Percentiles rank a stretch among this genome's conserved stretches.
Evolutionary conservation across 2,329 filamentous ascomycete species (phyloP).

Genomic region (Fusarium praegraminearum): DNA sequence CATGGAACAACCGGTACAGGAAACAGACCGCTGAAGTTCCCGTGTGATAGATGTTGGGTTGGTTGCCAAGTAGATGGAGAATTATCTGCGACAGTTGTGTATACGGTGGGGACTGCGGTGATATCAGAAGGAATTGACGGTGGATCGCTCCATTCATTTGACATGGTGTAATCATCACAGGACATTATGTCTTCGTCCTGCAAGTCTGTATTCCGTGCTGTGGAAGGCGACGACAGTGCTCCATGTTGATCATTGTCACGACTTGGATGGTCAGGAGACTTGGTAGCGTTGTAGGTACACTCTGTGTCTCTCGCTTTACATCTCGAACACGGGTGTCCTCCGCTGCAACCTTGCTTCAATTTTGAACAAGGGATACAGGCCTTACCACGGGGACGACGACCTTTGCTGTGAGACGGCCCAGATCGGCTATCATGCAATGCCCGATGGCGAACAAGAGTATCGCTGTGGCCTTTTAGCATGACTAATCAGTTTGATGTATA

Average conservation of each 20-base stretch:
- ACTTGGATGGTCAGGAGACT: accelerated
- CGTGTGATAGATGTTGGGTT: neutral
- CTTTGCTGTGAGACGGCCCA: accelerated
- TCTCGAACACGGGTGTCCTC: accelerated
- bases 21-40: accelerated
- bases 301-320: accelerated
- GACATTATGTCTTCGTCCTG: accelerated
- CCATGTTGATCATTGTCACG: neutral
- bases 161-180: accelerated
- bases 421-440: neutral
- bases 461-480: accelerated
- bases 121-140: neutral
- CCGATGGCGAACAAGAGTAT: neutral
- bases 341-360: neutral
- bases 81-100: neutral
- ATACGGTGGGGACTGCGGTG: neutral
- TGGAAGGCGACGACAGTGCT: neutral
- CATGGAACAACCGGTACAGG: accelerated
- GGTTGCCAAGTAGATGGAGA: neutral
- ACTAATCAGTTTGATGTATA: too few species aligned
- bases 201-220: neutral
- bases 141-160: neutral
- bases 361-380: neutral
- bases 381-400: neutral
- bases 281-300: neutral